Evolutionary conservation across 352 stramenopile genomes (phyloP).

Genomic region (Vaucheria bursata): DNA sequence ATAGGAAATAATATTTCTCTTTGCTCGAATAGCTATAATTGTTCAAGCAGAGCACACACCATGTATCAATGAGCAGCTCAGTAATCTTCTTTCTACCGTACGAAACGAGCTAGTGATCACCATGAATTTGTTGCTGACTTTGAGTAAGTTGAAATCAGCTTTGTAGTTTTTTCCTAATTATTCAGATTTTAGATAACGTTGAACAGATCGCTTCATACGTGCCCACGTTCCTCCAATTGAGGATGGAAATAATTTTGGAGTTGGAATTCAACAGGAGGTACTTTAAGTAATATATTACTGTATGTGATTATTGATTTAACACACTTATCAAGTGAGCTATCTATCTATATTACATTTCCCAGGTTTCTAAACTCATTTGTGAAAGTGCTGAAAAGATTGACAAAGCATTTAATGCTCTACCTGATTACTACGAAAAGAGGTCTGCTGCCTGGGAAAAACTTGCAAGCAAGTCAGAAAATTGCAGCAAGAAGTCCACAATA

Average conservation of each 20-base stretch:
- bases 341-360: no score
- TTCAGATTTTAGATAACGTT: not conserved
- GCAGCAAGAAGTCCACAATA: conserved; percentile 27
- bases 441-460: conserved; percentile 49
- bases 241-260: conserved; percentile 66
- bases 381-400: conserved; percentile 50
- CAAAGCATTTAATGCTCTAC: conserved; percentile 51
- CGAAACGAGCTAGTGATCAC: not conserved
- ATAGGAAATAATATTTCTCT: not conserved
- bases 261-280: conserved; percentile 56
- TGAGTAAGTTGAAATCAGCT: conserved; percentile 1
- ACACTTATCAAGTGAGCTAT: not conserved
- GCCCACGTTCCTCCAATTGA: conserved; percentile 49
- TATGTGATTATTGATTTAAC: not conserved
- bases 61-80: not conserved
- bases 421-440: conserved; percentile 53
- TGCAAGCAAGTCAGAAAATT: conserved; percentile 15
- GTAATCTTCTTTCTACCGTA: not conserved
- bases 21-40: not conserved
- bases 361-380: conserved; percentile 21
- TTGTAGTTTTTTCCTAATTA: not conserved
- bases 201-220: conserved; percentile 36
- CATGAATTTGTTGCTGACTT: conserved; percentile 29
- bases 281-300: not conserved
- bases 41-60: not conserved